These are phyloP conservation scores for Wickerhamomyces subpelliculosus DNA, from an alignment of 805 yeast species.

Conservation along the genomic window DNA sequence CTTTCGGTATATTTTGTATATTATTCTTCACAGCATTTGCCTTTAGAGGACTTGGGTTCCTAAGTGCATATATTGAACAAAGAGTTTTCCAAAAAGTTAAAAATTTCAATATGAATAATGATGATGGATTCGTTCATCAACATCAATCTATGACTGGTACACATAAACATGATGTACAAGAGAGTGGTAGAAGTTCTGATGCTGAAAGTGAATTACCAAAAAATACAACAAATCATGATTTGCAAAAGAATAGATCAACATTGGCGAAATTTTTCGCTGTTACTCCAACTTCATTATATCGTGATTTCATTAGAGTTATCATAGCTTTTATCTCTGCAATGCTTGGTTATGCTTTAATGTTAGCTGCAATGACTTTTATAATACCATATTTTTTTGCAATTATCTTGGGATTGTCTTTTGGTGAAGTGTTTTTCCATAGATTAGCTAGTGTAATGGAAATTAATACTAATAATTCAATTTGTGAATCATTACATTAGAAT, in stretches of 20 bases:
- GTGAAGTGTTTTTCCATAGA: constrained; percentile 65
- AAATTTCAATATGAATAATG: neutral
- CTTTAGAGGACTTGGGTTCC: constrained; percentile 52
- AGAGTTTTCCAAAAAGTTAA: constrained; percentile 34
- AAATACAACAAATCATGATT: neutral
- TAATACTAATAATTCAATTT: constrained; percentile 19
- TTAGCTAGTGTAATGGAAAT: constrained; percentile 34
- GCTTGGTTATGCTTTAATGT: constrained; percentile 67
- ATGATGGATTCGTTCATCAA: neutral
- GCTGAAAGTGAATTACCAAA: neutral
- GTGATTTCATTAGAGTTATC: constrained; percentile 50
- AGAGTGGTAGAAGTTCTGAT: neutral
- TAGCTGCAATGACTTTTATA: constrained; percentile 70
- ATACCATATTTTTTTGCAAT: constrained; percentile 68
- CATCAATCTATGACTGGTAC: neutral
- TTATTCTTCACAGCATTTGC: constrained; percentile 53
- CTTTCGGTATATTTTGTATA: constrained; percentile 67
- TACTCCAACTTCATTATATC: constrained; percentile 28
- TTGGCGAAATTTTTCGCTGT: constrained; percentile 28
- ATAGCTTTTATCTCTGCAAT: constrained; percentile 56
- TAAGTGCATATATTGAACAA: constrained; percentile 59
- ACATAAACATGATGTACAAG: neutral
- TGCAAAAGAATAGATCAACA: constrained; percentile 14
- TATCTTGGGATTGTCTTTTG: constrained; percentile 60
- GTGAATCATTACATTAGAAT: constrained; percentile 25